Evolutionary conservation across 2,329 filamentous ascomycete genomes (phyloP), one percentile per base, ranked within the genome.

Genomic region (Shiraia sp.): DNA sequence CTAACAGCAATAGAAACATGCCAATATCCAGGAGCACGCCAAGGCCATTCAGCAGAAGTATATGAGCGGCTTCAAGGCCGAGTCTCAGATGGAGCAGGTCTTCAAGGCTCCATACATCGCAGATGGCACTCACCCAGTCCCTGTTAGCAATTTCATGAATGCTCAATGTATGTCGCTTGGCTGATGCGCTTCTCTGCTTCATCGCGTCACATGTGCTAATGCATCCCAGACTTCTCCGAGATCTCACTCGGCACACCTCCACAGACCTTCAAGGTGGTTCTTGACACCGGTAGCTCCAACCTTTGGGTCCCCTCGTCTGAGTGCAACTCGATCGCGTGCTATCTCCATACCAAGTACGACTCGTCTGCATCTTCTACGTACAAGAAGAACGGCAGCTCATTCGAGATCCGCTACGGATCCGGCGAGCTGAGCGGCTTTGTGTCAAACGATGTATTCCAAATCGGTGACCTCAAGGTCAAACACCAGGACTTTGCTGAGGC

Each of bases 261-360:
- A 24, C 93, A 99, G 78, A 80, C 76, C 59, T 99, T 99, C 85
- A 99, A 99, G 82, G 95, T 99, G 57, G 87, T 99, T 53, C 86
- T 99, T 53, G 93, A 99, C 73, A 99, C 93, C 19, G 93, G 93
- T 63, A 96, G 90, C 80, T 97, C 93, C 71, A 99, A 99, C 79
- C 82, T 99, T 52, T 99, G 95, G 95, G 91, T 99, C 47, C 95
- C 95, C 27, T 96, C 91, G 16, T 79, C 82, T 42, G 80, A 90
- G 67, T 99, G 95, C 73, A 85, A 82, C 68, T 96, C 91, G 68
- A 99, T 99, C 67, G 95, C 93, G 54, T 99, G 93, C 82, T 99
- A 92, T 76, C 84, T 99, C 47, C 93, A 99, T 80, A 85, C 75
- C 73, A 99, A 95, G 78, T 99, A 97, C 77, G 90, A 97, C 75